These are phyloP conservation scores for Sisymbrium irio DNA, from an alignment of 345 rosid species.

Conservation along the genomic window DNA sequence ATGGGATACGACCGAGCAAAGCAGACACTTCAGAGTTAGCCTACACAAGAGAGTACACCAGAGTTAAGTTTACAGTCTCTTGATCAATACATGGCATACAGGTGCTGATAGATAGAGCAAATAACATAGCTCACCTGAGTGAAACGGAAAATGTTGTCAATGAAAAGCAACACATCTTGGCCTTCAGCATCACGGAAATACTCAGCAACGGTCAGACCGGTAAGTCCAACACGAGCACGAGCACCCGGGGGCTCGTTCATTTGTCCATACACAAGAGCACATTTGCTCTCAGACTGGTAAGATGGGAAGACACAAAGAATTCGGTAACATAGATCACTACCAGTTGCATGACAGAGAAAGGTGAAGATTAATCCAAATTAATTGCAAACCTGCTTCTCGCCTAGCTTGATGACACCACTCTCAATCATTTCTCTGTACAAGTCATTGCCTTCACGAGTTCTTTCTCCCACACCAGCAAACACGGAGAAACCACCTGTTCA, in stretches of 20 bases:
- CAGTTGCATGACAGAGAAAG: not conserved
- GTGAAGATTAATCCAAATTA: not conserved
- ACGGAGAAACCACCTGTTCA: conserved; percentile 94
- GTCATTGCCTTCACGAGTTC: conserved; percentile 99
- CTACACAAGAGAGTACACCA: conserved; percentile 36
- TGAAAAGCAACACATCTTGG: conserved; percentile 96
- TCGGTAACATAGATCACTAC: not conserved
- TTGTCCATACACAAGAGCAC: conserved; percentile 98
- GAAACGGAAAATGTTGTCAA: conserved; percentile 96
- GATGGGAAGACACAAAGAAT: not conserved
- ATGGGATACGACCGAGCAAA: conserved; percentile 97
- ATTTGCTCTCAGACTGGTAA: conserved; percentile 82
- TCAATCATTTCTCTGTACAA: conserved; percentile 98
- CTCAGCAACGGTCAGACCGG: conserved; percentile 96
- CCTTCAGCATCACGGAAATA: conserved; percentile 99
- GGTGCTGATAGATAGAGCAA: not conserved
- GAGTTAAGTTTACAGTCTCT: not conserved
- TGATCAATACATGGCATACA: not conserved
- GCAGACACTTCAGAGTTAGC: conserved; percentile 99
- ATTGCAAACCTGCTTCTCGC: conserved; percentile 78
- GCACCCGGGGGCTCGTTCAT: conserved; percentile 99
- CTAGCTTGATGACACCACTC: conserved; percentile 99
- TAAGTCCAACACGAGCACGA: conserved; percentile 99
- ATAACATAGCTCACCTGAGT: conserved; percentile 54
- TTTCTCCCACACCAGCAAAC: conserved; percentile 98